Conservation (phyloP, 441 rosid genomes). For the Arabidopsis lyrata region DNA sequence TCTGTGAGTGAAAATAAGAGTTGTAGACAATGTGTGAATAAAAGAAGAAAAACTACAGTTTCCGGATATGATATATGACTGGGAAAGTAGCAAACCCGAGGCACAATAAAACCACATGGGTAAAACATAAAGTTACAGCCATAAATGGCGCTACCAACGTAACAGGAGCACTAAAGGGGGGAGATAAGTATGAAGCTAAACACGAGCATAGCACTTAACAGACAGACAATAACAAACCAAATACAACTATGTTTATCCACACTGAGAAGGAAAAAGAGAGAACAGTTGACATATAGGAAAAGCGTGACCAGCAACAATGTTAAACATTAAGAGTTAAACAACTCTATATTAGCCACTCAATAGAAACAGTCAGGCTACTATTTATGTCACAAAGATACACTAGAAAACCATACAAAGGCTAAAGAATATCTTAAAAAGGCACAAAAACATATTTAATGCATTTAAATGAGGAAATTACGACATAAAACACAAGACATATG, state of each 20-base stretch:
- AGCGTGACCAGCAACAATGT: not conserved
- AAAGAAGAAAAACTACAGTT: constrained; percentile 18
- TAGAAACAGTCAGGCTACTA: constrained; percentile 13
- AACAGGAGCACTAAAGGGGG: too few relatives aligned
- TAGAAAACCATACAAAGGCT: constrained; percentile 9
- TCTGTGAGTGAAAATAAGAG: constrained; percentile 54
- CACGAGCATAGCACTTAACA: not conserved
- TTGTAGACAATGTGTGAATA: constrained; percentile 2
- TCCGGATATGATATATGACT: constrained; percentile 7
- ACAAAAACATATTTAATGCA: constrained; percentile 8
- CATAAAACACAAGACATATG: constrained; percentile 22
- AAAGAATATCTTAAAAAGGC: constrained; percentile 25
- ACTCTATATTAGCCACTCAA: too few relatives aligned
- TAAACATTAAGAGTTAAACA: too few relatives aligned
- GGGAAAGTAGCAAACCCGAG: constrained; percentile 10
- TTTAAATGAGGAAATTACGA: constrained; percentile 4
- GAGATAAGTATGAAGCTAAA: constrained; percentile 16
- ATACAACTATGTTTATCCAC: too few relatives aligned
- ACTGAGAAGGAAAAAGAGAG: not conserved
- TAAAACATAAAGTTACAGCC: too few relatives aligned
- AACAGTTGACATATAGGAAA: not conserved
- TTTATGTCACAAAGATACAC: not conserved
- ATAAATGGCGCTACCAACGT: too few relatives aligned
- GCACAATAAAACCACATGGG: not conserved
- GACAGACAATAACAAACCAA: not conserved